A percentile compares a stretch with the other conserved stretches of the same genome.
Evolutionary conservation across 257 asterid genomes (phyloP).

Genomic region (Ilex aquifolium): DNA sequence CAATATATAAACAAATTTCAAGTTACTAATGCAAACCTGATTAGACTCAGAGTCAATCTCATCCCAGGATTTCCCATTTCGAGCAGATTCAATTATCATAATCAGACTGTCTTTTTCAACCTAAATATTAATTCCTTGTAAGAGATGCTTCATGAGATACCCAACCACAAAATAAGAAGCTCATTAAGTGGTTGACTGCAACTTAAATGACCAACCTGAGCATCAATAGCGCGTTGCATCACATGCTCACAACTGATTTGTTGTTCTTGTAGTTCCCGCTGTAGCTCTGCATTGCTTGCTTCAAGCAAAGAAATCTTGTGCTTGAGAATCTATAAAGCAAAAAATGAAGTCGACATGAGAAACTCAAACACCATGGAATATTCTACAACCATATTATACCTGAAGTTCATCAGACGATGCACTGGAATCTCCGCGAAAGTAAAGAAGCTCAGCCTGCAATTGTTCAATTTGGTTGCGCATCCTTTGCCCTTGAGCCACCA

Average conservation of each 20-base stretch:
- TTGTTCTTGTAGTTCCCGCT: constrained; percentile 61
- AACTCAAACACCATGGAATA: neutral
- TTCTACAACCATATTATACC: constrained; percentile 25
- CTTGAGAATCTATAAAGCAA: constrained; percentile 61
- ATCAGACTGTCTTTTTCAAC: constrained; percentile 79
- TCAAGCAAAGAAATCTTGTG: constrained; percentile 87
- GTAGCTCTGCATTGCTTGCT: constrained; percentile 70
- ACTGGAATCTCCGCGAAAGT: constrained; percentile 65
- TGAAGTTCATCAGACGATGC: constrained; percentile 79
- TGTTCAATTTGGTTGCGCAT: constrained; percentile 91
- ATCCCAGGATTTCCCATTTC: constrained; percentile 54
- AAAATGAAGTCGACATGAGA: constrained; percentile 13
- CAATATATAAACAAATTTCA: constrained; percentile 2
- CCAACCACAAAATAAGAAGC: neutral
- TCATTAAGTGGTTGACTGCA: constrained; percentile 3
- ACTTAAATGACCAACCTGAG: constrained; percentile 58
- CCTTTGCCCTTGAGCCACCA: constrained; percentile 69
- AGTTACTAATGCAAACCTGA: constrained; percentile 43
- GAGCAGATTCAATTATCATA: constrained; percentile 61
- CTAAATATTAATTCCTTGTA: constrained; percentile 20
- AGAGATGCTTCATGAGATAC: neutral
- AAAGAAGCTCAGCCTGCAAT: constrained; percentile 83
- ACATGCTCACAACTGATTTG: constrained; percentile 52
- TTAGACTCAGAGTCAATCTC: constrained; percentile 40
- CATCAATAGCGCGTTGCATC: constrained; percentile 69